Evolutionary conservation across 2,329 filamentous ascomycete genomes (phyloP).

Genomic region (Triangularia verruculosa): DNA sequence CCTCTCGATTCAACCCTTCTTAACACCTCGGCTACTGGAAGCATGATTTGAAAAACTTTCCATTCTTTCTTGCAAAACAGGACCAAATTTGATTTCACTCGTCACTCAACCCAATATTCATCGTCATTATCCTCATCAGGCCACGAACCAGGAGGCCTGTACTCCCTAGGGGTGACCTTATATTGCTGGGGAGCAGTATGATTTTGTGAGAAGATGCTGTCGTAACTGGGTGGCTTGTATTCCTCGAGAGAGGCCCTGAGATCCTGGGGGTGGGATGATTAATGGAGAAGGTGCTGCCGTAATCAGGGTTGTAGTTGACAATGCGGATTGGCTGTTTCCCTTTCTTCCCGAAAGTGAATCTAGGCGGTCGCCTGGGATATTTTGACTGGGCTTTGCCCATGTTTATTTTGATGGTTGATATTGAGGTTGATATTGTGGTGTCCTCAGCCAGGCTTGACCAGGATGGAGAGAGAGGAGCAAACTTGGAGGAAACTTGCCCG

Average conservation of each 20-base stretch:
- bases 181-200: no score
- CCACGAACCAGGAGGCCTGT: not conserved
- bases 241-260: not conserved
- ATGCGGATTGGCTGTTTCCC: not conserved
- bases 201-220: no score
- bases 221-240: no score
- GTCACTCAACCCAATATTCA: not conserved
- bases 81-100: not conserved
- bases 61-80: not conserved
- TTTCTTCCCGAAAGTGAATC: not conserved
- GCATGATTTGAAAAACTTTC: no score
- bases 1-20: not conserved
- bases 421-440: not conserved
- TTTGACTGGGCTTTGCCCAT: not conserved
- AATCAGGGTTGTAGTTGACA: not conserved
- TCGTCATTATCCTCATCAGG: not conserved
- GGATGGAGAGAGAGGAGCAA: no score
- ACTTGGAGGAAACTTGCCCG: no score
- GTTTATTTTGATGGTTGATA: not conserved
- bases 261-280: not conserved
- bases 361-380: not conserved
- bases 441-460: not conserved
- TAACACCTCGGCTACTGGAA: no score
- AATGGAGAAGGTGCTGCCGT: not conserved
- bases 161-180: no score